Evolutionary conservation across 2,329 filamentous ascomycete genomes (phyloP).

Genomic region (Trichoderma hamatum): DNA sequence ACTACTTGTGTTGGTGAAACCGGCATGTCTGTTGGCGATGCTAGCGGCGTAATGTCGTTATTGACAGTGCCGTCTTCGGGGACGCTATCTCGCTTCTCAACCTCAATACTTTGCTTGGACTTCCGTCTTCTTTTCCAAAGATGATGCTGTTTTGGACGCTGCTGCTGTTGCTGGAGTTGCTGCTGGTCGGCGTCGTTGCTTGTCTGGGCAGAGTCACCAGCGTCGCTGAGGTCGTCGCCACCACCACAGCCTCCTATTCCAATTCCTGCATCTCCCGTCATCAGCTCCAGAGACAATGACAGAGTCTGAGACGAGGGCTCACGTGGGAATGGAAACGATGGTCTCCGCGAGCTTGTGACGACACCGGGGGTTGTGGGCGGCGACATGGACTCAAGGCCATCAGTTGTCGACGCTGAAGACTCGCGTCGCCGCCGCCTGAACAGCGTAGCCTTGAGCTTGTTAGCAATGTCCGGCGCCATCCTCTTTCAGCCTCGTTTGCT

Average conservation of each 20-base stretch:
- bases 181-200: slow-evolving; percentile 9
- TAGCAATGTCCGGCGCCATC: slow-evolving; percentile 25
- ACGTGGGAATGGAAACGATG: slow-evolving; percentile 21
- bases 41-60: not conserved
- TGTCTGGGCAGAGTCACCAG: slow-evolving; percentile 13
- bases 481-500: slow-evolving; percentile 23
- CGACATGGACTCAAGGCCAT: slow-evolving; percentile 2
- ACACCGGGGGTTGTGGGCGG: slow-evolving; percentile 5
- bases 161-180: not conserved
- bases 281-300: slow-evolving; percentile 19
- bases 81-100: slow-evolving; percentile 6
- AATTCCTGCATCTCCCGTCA: slow-evolving; percentile 6
- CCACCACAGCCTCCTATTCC: slow-evolving; percentile 18
- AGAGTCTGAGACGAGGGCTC: slow-evolving; percentile 21
- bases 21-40: not conserved
- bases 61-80: not conserved
- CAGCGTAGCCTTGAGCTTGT: slow-evolving; percentile 23
- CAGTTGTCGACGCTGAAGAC: slow-evolving; percentile 1
- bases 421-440: slow-evolving; percentile 25
- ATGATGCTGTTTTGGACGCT: not conserved
- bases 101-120: not conserved
- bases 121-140: not conserved
- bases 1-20: not conserved
- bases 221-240: slow-evolving; percentile 10
- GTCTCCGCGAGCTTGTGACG: not conserved